These are phyloP conservation scores for Rhizopogon sp. DNA, from an alignment of 768 basidiomycete genomes.

Conservation along the genomic window DNA sequence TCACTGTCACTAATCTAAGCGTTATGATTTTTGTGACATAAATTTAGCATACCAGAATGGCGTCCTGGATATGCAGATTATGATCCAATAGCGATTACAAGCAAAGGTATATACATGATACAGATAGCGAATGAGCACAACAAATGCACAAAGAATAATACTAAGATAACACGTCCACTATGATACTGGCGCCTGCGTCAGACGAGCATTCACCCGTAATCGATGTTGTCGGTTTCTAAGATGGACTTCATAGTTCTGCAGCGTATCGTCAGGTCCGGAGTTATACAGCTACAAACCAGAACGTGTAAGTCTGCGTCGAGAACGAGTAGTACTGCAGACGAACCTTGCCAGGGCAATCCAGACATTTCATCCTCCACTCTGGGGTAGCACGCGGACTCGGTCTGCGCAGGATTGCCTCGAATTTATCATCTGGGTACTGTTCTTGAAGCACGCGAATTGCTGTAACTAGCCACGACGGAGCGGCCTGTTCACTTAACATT, in stretches of 20 bases:
- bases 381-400: slow-evolving; percentile 46
- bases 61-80: not conserved
- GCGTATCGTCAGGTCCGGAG: slow-evolving; percentile 81
- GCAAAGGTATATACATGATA: slow-evolving; percentile 31
- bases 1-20: no score
- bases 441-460: slow-evolving; percentile 66
- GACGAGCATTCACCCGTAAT: slow-evolving; percentile 61
- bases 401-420: slow-evolving; percentile 70
- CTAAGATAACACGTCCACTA: not conserved
- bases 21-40: no score
- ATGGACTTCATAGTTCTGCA: slow-evolving; percentile 91
- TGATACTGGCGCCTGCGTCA: slow-evolving; percentile 3
- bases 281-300: slow-evolving; percentile 65
- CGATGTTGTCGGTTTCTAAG: slow-evolving; percentile 82
- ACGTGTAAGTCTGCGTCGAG: slow-evolving; percentile 1
- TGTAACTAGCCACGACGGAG: slow-evolving; percentile 65
- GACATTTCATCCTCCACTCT: slow-evolving; percentile 90
- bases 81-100: slow-evolving; percentile 8
- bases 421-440: slow-evolving; percentile 76
- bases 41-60: no score
- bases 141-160: slow-evolving; percentile 12
- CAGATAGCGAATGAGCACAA: slow-evolving; percentile 21
- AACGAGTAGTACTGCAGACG: slow-evolving; percentile 9
- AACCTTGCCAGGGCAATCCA: slow-evolving; percentile 93
- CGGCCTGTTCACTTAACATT: slow-evolving; percentile 30